Base-by-base conservation (phyloP, 2,329 filamentous ascomycete species). In the Fusarium ramigenum region DNA sequence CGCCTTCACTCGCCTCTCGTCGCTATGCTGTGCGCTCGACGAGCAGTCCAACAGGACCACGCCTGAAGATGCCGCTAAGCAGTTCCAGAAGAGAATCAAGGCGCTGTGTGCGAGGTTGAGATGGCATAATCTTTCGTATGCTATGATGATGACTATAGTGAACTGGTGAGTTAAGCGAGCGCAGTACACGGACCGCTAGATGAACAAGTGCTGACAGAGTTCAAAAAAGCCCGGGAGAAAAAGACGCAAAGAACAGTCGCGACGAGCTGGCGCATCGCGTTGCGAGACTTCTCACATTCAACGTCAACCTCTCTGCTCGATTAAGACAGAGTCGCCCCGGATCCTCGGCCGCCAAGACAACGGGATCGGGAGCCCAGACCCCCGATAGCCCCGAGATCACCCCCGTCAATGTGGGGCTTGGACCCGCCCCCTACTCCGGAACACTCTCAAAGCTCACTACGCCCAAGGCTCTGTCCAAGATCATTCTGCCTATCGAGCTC, bases 81-180 rank as follows among this genome's bases (percentile, higher is more conserved):
- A 71, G n/a, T 75, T 72, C n/a, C 77, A 78, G 59, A 78, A 79
- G 70, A 70, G 72, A 36, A 73, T 81, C 34, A 77, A 66, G 32
- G 73, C 75, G 10, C 70, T 83, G 9, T 82, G 78, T 52, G 77
- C 79, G 5, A 76, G 82, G 10, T 78, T 83, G 14, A 78, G 79
- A 36, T 83, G 80, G 80, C 81, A 82, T 73, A 82, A 80, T 52
- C 72, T 83, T 25, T 82, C 81, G n/a, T 81, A 83, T 73, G 81
- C 80, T 21, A 80, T 83, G 78, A 82, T 83, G 77, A 82, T 81
- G 77, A 83, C 81, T 9, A 80, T 83, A 46, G 72, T 83, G 25
- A 82, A 83, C 72, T 83, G 82, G 81, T 83, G 74, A 74, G 71
- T 58, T 52, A 23, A 36, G 44, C 58, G 40, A 10, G 8, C 21